phyloP scores from a whole-genome alignment of 805 yeast genomes.

The Yarrowia osloensis region DNA sequence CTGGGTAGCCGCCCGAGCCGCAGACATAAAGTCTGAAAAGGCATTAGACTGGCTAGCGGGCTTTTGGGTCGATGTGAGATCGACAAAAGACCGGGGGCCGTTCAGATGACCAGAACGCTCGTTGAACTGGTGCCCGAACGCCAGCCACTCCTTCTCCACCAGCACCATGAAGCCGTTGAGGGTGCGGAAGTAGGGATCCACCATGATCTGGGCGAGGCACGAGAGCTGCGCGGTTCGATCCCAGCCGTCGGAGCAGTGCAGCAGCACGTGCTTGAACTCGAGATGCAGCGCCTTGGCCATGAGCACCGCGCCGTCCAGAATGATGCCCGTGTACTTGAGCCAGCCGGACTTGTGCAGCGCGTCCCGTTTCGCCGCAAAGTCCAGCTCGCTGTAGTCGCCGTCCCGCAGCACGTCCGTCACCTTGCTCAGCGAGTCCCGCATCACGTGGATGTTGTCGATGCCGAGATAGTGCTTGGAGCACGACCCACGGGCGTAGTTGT shows the following conservation, averaged over 20 bases:
- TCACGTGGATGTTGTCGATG: conserved; percentile 92
- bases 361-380: not conserved
- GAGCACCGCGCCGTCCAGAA: conserved; percentile 74
- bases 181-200: conserved; percentile 89
- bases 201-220: conserved; percentile 77
- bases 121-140: conserved; percentile 88
- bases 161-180: conserved; percentile 81
- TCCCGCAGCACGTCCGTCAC: conserved; percentile 65
- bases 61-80: not conserved
- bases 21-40: conserved; percentile 26
- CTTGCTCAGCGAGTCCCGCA: conserved; percentile 77
- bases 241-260: conserved; percentile 99
- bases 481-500: conserved; percentile 60
- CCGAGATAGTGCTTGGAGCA: conserved; percentile 78
- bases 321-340: conserved; percentile 68
- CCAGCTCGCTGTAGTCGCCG: conserved; percentile 61
- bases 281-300: conserved; percentile 79
- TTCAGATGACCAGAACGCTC: conserved; percentile 77
- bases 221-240: conserved; percentile 91
- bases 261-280: conserved; percentile 76
- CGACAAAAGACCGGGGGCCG: conserved; percentile 29
- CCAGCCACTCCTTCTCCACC: conserved; percentile 92
- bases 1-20: conserved; percentile 28
- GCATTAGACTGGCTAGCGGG: conserved; percentile 12
- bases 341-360: conserved; percentile 67